phyloP scores from a whole-genome alignment of 2,329 filamentous ascomycete genomes.

The Alternaria gaisen region DNA sequence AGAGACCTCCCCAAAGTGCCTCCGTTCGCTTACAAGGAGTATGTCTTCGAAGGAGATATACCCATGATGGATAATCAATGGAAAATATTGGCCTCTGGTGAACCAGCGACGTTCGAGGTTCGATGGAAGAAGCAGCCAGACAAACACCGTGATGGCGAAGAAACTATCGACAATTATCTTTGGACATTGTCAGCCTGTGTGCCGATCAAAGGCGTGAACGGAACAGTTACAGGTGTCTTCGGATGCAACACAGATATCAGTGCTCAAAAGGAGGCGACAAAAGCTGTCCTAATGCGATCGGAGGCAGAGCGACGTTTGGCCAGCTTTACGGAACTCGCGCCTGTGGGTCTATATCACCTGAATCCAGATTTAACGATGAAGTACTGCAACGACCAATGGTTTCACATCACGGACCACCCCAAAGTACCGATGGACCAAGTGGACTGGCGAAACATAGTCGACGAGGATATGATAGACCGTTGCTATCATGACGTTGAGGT shows the following conservation, averaged over 20 bases:
- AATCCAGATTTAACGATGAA: conserved; percentile 25
- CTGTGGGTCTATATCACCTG: conserved; percentile 21
- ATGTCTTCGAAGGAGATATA: conserved; percentile 14
- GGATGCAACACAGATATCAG: conserved; percentile 38
- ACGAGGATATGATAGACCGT: conserved; percentile 10
- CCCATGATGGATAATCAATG: conserved; percentile 16
- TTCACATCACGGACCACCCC: conserved; percentile 23
- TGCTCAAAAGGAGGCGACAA: conserved; percentile 33
- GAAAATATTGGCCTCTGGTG: conserved; percentile 29
- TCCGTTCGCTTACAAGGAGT: conserved; percentile 18
- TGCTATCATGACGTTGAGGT: conserved; percentile 10
- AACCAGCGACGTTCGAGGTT: conserved; percentile 37
- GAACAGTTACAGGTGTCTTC: conserved; percentile 28
- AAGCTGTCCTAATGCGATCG: conserved; percentile 17
- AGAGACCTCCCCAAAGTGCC: conserved; percentile 6
- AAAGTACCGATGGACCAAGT: conserved; percentile 16
- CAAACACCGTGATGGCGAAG: not conserved
- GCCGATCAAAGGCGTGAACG: conserved; percentile 26
- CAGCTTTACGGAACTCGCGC: conserved; percentile 24
- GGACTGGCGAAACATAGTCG: conserved; percentile 13
- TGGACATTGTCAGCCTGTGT: conserved; percentile 36
- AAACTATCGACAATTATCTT: conserved; percentile 9
- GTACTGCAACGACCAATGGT: conserved; percentile 34
- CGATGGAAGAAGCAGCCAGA: conserved; percentile 29
- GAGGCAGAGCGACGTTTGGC: conserved; percentile 29